Percentiles rank a stretch among this genome's conserved stretches.
phyloP scores from a whole-genome alignment of 2,329 filamentous ascomycete species.

The Furcasterigmium furcatum region DNA sequence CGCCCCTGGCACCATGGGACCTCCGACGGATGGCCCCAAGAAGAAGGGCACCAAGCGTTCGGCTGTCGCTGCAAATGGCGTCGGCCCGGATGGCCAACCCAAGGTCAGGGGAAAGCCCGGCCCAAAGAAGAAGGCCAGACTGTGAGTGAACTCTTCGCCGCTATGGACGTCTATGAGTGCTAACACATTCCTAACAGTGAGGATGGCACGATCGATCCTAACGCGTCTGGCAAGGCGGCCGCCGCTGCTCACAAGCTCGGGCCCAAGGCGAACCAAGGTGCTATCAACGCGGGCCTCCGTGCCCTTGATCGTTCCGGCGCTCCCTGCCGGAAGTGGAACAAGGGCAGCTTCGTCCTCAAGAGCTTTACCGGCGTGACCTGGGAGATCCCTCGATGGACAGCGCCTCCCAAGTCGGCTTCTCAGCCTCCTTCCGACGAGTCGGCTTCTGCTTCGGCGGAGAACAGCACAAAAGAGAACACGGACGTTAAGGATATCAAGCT shows the following conservation, averaged over 20 bases:
- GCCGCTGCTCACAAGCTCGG: conserved; percentile 76
- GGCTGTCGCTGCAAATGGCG: conserved; percentile 61
- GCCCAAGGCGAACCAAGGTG: conserved; percentile 93
- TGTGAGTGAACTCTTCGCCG: conserved; percentile 83
- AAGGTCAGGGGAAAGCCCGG: conserved; percentile 84
- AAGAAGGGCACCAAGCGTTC: conserved; percentile 74
- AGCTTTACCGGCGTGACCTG: conserved; percentile 87
- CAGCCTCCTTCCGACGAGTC: conserved; percentile 45
- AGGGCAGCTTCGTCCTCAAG: conserved; percentile 79
- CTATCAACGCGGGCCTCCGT: conserved; percentile 93
- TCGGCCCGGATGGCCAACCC: conserved; percentile 55
- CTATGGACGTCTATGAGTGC: too few species aligned
- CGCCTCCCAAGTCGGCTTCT: conserved; percentile 56
- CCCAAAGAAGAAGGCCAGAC: conserved; percentile 90
- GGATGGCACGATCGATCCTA: conserved; percentile 60
- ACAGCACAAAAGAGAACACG: conserved; percentile 63
- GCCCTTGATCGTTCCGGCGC: conserved; percentile 90
- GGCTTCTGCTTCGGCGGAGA: conserved; percentile 40
- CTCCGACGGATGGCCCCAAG: conserved; percentile 60
- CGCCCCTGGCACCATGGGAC: conserved; percentile 54
- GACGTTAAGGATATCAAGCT: conserved; percentile 45
- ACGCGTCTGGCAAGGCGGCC: conserved; percentile 42
- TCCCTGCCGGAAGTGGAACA: conserved; percentile 88
- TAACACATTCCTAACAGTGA: conserved; percentile 43
- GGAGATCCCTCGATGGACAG: conserved; percentile 80